Conservation (phyloP, 1,139 yeast species). For the Debaryomyces subglobosus region DNA sequence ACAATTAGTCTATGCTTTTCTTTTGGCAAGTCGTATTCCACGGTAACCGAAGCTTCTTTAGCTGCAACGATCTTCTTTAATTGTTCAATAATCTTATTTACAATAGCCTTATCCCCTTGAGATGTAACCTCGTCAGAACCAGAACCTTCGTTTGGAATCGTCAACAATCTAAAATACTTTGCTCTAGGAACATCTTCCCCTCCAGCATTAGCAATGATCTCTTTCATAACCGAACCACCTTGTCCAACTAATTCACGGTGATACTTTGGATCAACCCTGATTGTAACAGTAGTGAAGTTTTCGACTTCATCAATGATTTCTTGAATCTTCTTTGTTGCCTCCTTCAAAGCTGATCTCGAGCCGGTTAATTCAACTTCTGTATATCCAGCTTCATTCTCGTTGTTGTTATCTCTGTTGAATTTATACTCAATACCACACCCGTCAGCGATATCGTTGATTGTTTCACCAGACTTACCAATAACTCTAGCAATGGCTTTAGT, state of each 20-base stretch:
- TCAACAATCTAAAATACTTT: slow-evolving; percentile 60
- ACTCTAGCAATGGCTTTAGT: slow-evolving; percentile 74
- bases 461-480: slow-evolving; percentile 88
- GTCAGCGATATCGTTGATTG: slow-evolving; percentile 79
- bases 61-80: slow-evolving; percentile 66
- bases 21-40: slow-evolving; percentile 63
- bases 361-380: slow-evolving; percentile 78
- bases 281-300: slow-evolving; percentile 60
- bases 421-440: slow-evolving; percentile 78
- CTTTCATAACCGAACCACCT: slow-evolving; percentile 75
- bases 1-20: slow-evolving; percentile 77
- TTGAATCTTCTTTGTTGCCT: slow-evolving; percentile 67
- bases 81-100: slow-evolving; percentile 66
- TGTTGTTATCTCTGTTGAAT: slow-evolving; percentile 52
- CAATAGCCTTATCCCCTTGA: slow-evolving; percentile 77
- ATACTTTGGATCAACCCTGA: slow-evolving; percentile 77
- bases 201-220: slow-evolving; percentile 79
- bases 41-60: slow-evolving; percentile 64
- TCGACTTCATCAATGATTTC: slow-evolving; percentile 68
- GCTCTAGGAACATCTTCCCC: slow-evolving; percentile 56
- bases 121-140: slow-evolving; percentile 65
- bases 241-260: slow-evolving; percentile 83
- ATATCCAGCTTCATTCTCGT: slow-evolving; percentile 43
- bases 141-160: slow-evolving; percentile 74
- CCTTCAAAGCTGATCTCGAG: slow-evolving; percentile 75